A percentile compares a stretch with the other conserved stretches of the same genome.
phyloP scores from a whole-genome alignment of 2,329 filamentous ascomycete genomes.

The Shiraia sp. region DNA sequence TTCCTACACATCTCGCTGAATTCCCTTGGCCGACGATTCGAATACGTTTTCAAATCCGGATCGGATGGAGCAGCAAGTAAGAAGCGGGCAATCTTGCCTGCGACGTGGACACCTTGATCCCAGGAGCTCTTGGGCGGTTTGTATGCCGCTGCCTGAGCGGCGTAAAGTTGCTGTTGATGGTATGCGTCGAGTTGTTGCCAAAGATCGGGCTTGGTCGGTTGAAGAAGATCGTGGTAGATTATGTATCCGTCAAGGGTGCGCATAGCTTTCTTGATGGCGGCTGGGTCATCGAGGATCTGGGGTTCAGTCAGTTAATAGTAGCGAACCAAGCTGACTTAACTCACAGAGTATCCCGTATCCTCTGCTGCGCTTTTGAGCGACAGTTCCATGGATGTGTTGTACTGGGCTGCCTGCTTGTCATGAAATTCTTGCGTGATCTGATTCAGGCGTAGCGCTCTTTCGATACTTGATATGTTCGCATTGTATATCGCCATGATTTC shows the following conservation, averaged over 20 bases:
- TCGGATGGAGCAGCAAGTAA: slow-evolving; percentile 17
- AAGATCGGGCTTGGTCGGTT: background rate
- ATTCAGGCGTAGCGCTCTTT: background rate
- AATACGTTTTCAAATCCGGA: slow-evolving; percentile 11
- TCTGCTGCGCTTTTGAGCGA: background rate
- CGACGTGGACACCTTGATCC: slow-evolving; percentile 2
- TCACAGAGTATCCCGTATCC: background rate
- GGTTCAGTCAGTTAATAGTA: background rate
- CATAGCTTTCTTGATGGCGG: slow-evolving; percentile 1
- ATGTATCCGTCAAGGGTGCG: background rate
- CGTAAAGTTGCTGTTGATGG: background rate
- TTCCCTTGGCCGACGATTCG: slow-evolving; percentile 4
- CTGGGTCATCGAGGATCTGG: slow-evolving; percentile 1
- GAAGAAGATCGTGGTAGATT: slow-evolving; percentile 1
- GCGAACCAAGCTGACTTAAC: too few species aligned
- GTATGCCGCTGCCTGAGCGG: background rate
- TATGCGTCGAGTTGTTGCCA: background rate
- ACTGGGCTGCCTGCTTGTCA: background rate
- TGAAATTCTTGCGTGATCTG: background rate
- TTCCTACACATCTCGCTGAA: background rate
- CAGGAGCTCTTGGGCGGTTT: background rate
- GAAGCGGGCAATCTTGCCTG: slow-evolving; percentile 13
- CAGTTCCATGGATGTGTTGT: background rate
- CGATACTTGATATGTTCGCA: background rate
- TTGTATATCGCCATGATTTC: background rate